Conservation (phyloP, 2,329 filamentous ascomycete genomes). For the Fusarium floridanum region DNA sequence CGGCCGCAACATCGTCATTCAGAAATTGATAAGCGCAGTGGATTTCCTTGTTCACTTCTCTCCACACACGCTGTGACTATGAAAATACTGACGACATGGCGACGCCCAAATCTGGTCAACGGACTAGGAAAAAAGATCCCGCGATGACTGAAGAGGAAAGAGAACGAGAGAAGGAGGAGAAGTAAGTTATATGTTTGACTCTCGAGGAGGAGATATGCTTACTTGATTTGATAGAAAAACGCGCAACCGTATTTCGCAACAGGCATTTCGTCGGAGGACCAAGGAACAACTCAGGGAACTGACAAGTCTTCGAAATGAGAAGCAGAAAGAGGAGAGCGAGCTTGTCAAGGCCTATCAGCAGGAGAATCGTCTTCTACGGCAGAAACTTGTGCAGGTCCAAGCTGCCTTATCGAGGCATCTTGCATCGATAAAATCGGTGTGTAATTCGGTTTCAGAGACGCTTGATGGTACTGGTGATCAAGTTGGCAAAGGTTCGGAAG, state of each 20-base stretch:
- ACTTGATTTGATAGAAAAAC: conserved; percentile 40
- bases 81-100: conserved; percentile 7
- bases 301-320: conserved; percentile 36
- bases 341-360: conserved; percentile 39
- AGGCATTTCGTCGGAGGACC: conserved; percentile 49
- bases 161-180: conserved; percentile 23
- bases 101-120: conserved; percentile 3
- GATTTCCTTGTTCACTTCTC: neutral
- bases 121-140: neutral
- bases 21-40: neutral
- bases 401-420: conserved; percentile 42
- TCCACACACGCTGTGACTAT: neutral
- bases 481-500: neutral
- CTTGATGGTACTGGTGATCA: conserved; percentile 33
- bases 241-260: conserved; percentile 50
- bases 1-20: neutral
- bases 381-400: conserved; percentile 48
- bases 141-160: neutral
- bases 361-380: conserved; percentile 45
- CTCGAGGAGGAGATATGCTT: conserved; percentile 25
- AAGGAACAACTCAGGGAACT: conserved; percentile 48
- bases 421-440: conserved; percentile 43
- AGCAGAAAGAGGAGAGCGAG: conserved; percentile 42
- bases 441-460: conserved; percentile 41
- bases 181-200: no score